These are phyloP conservation scores for Dimargaris xerosporica DNA, from an alignment of 192 early-diverging fungal species.

Conservation along the genomic window DNA sequence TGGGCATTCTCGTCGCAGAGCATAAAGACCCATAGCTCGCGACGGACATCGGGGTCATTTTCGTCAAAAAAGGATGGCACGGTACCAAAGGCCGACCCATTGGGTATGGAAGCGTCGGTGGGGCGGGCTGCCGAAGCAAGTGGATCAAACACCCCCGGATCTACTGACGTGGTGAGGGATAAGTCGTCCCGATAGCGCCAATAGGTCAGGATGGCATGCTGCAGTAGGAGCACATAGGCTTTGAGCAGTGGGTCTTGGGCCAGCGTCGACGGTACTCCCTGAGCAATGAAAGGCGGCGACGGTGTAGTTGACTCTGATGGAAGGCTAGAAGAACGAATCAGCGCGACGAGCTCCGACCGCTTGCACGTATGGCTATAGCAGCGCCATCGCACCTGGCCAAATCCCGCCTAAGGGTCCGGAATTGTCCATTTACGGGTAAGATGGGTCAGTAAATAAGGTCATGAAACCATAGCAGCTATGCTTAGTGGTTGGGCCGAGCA, in stretches of 20 bases:
- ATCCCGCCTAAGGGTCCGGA: background rate
- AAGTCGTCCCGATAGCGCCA: slow-evolving; percentile 7
- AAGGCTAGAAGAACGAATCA: background rate
- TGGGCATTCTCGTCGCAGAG: background rate
- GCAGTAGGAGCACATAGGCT: slow-evolving; percentile 6
- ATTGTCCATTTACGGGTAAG: too few relatives aligned
- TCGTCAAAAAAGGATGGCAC: background rate
- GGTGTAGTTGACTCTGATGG: background rate
- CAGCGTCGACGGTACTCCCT: background rate
- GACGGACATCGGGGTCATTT: slow-evolving; percentile 5
- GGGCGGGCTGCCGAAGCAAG: too few relatives aligned
- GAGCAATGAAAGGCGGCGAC: background rate
- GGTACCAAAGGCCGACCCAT: background rate
- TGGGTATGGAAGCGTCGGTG: background rate
- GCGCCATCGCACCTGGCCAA: slow-evolving; percentile 13
- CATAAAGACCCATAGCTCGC: slow-evolving; percentile 8
- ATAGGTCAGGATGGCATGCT: slow-evolving; percentile 1
- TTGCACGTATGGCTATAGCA: slow-evolving; percentile 12
- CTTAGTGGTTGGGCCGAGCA: too few relatives aligned
- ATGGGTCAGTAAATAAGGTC: too few relatives aligned
- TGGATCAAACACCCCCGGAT: too few relatives aligned
- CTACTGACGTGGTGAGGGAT: background rate
- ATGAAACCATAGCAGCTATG: too few relatives aligned
- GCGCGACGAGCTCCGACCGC: slow-evolving; percentile 6
- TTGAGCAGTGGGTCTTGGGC: background rate